Conservation (phyloP, 2,329 filamentous ascomycete species). For the Domatiomyces globalis region DNA sequence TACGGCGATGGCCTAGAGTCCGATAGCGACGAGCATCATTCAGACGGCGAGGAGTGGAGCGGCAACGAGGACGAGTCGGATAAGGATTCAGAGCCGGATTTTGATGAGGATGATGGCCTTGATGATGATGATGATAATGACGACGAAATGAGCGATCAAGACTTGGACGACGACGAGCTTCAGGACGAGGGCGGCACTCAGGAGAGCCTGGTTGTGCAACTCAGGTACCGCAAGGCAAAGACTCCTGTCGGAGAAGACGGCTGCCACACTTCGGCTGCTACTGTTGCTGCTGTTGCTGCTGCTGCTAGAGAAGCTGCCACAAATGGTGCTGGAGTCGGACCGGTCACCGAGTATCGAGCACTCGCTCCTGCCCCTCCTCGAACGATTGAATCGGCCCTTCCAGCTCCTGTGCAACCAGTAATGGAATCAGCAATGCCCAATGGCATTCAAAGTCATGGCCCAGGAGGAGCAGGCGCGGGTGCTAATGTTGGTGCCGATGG, state of each 20-base stretch:
- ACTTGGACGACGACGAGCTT: slow-evolving; percentile 21
- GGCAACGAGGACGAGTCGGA: slow-evolving; percentile 24
- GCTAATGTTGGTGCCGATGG: background rate
- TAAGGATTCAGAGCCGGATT: slow-evolving; percentile 51
- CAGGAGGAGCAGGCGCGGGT: background rate
- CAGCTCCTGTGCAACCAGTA: background rate
- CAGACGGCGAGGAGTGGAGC: slow-evolving; percentile 42
- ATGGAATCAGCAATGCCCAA: background rate
- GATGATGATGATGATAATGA: slow-evolving; percentile 16
- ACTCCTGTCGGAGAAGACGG: background rate
- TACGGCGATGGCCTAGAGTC: slow-evolving; percentile 30
- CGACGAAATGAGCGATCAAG: slow-evolving; percentile 27
- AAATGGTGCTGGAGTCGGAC: background rate
- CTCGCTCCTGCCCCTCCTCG: background rate
- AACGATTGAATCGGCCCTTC: no score
- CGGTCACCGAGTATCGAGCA: background rate
- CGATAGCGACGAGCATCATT: slow-evolving; percentile 44
- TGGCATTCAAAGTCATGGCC: background rate
- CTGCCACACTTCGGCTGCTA: background rate
- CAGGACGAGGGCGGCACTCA: slow-evolving; percentile 34
- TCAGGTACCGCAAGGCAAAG: slow-evolving; percentile 32
- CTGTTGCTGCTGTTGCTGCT: no score
- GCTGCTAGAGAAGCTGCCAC: background rate
- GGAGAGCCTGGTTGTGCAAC: slow-evolving; percentile 58
- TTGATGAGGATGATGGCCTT: slow-evolving; percentile 46